Percentiles rank a stretch among this genome's conserved stretches.
Conservation (phyloP, 495 filamentous ascomycete species). For the Xylaria longipes region DNA sequence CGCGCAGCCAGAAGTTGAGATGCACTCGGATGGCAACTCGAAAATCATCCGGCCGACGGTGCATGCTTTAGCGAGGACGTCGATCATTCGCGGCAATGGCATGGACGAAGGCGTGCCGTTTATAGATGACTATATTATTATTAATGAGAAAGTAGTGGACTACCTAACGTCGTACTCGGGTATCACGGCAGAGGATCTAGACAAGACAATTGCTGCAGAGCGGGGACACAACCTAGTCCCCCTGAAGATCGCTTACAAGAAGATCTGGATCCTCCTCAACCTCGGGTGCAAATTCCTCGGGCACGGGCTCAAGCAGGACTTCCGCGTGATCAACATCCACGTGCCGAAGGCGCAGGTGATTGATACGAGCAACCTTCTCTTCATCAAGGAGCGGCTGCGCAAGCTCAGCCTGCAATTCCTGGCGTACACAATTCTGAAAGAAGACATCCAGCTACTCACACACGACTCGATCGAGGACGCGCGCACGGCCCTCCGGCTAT, state of each 20-base stretch:
- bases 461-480: constrained; percentile 97
- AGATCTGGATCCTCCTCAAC: constrained; percentile 95
- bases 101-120: constrained; percentile 80
- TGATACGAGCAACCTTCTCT: constrained; percentile 90
- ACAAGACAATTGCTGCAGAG: constrained; percentile 66
- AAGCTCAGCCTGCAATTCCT: constrained; percentile 88
- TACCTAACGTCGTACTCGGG: constrained; percentile 94
- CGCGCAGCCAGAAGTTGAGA: constrained; percentile 87
- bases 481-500: constrained; percentile 84
- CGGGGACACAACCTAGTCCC: constrained; percentile 75
- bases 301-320: constrained; percentile 90
- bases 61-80: constrained; percentile 85
- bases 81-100: constrained; percentile 80
- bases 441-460: constrained; percentile 86
- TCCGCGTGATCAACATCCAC: constrained; percentile 96
- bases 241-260: constrained; percentile 94
- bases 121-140: constrained; percentile 95
- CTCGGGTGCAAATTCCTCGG: constrained; percentile 93
- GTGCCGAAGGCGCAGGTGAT: constrained; percentile 90
- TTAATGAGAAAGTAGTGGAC: constrained; percentile 90
- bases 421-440: constrained; percentile 84
- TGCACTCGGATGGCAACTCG: constrained; percentile 86
- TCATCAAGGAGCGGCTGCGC: constrained; percentile 69
- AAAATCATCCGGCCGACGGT: constrained; percentile 86
- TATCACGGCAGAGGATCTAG: constrained; percentile 83